Conservation (phyloP, 2,329 filamentous ascomycete genomes). For the Coleophoma cylindrospora region DNA sequence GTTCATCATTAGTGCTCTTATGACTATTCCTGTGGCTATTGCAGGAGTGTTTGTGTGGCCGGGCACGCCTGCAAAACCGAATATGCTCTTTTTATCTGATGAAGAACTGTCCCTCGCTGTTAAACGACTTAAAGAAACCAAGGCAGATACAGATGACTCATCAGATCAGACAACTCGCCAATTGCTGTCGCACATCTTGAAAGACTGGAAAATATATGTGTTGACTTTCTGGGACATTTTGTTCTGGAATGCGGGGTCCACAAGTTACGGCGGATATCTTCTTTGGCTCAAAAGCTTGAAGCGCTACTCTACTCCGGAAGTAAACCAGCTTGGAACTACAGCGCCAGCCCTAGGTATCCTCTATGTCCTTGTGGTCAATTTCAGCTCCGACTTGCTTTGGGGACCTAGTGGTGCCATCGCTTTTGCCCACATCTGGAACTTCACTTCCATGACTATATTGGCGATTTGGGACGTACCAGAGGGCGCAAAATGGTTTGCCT, state of each 20-base stretch:
- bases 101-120: slow-evolving; percentile 41
- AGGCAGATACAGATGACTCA: slow-evolving; percentile 42
- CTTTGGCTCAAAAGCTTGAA: slow-evolving; percentile 53
- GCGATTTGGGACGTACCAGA: slow-evolving; percentile 52
- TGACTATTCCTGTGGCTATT: slow-evolving; percentile 49
- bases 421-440: slow-evolving; percentile 41
- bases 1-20: slow-evolving; percentile 47
- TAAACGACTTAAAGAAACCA: slow-evolving; percentile 36
- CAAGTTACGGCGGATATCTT: slow-evolving; percentile 42
- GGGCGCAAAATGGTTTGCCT: slow-evolving; percentile 47
- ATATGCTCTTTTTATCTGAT: slow-evolving; percentile 38
- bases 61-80: slow-evolving; percentile 44
- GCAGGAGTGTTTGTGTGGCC: slow-evolving; percentile 46
- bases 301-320: slow-evolving; percentile 36
- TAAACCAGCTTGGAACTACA: slow-evolving; percentile 48
- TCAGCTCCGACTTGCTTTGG: slow-evolving; percentile 46
- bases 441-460: slow-evolving; percentile 47
- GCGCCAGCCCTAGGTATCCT: slow-evolving; percentile 51
- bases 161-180: slow-evolving; percentile 38
- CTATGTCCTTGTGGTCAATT: slow-evolving; percentile 48
- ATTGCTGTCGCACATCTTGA: slow-evolving; percentile 31
- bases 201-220: slow-evolving; percentile 43
- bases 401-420: slow-evolving; percentile 52
- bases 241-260: slow-evolving; percentile 52
- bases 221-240: slow-evolving; percentile 46